Conservation (phyloP, 306 rosid genomes). For the Mimosa pudica region DNA sequence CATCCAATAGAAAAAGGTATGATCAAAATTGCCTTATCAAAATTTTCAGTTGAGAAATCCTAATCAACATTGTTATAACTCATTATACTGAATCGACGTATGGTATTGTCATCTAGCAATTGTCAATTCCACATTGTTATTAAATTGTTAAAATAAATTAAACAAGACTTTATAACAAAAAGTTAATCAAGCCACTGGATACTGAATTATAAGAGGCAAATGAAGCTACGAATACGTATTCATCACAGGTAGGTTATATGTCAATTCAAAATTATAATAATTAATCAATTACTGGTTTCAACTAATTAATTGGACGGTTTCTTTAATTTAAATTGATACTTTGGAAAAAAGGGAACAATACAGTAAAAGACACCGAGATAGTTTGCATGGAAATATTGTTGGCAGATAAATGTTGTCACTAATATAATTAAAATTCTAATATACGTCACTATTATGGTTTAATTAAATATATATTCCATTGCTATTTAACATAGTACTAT, state of each 20-base stretch:
- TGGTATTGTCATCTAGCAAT: background rate
- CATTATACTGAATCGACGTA: background rate
- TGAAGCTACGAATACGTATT: background rate
- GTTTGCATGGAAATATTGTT: background rate
- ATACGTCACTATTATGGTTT: background rate
- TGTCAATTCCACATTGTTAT: background rate
- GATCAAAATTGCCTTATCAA: background rate
- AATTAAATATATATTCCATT: background rate
- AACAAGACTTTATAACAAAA: background rate
- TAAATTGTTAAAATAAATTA: background rate
- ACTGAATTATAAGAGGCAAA: background rate
- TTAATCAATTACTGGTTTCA: background rate
- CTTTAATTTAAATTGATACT: background rate
- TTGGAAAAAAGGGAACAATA: background rate
- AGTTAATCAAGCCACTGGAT: background rate
- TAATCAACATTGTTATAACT: background rate
- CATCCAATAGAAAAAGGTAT: no score
- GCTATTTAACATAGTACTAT: background rate
- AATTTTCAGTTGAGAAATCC: background rate
- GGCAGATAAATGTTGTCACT: background rate
- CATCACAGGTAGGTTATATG: constrained; percentile 26
- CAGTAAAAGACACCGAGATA: background rate
- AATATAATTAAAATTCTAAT: background rate
- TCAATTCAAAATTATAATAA: constrained; percentile 24
- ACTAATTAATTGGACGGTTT: background rate